A percentile compares a stretch with the other conserved stretches of the same genome.
phyloP scores from a whole-genome alignment of 23 red algal genomes.

The Gracilariopsis chorda region DNA sequence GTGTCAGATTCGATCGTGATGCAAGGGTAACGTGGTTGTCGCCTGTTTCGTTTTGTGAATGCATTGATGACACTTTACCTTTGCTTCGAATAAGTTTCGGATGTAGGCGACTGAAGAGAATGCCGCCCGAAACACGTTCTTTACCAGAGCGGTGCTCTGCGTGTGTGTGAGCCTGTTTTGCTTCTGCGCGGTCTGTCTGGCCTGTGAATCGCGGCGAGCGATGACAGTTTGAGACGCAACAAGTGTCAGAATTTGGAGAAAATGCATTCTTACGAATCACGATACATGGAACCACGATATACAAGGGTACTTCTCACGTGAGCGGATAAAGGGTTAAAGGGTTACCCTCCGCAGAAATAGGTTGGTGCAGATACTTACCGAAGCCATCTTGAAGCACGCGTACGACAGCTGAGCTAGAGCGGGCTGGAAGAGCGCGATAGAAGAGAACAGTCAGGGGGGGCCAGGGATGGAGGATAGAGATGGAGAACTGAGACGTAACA shows the following conservation, averaged over 20 bases:
- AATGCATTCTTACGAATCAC: not conserved
- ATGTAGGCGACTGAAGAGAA: constrained; percentile 66
- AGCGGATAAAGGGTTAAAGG: too few relatives aligned
- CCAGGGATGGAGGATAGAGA: too few relatives aligned
- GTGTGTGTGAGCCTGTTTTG: constrained; percentile 12
- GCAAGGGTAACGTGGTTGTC: too few relatives aligned
- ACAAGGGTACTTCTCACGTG: not conserved
- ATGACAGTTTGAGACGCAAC: not conserved
- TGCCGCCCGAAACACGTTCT: constrained; percentile 38
- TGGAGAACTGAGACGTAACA: too few relatives aligned
- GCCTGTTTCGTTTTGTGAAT: too few relatives aligned
- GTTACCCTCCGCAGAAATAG: too few relatives aligned
- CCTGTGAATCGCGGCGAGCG: not conserved
- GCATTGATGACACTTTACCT: not conserved
- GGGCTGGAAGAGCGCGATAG: too few relatives aligned
- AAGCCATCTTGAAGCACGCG: too few relatives aligned
- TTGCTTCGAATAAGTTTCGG: constrained; percentile 39
- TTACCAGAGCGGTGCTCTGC: constrained; percentile 42
- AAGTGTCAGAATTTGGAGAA: not conserved
- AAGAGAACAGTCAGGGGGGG: too few relatives aligned
- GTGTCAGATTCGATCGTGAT: too few relatives aligned
- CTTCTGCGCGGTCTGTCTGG: not conserved
- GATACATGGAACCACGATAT: not conserved
- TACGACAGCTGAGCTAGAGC: too few relatives aligned
- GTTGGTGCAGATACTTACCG: too few relatives aligned